These are phyloP conservation scores for Gynandropsis gynandra DNA, from an alignment of 345 rosid species.

Conservation along the genomic window DNA sequence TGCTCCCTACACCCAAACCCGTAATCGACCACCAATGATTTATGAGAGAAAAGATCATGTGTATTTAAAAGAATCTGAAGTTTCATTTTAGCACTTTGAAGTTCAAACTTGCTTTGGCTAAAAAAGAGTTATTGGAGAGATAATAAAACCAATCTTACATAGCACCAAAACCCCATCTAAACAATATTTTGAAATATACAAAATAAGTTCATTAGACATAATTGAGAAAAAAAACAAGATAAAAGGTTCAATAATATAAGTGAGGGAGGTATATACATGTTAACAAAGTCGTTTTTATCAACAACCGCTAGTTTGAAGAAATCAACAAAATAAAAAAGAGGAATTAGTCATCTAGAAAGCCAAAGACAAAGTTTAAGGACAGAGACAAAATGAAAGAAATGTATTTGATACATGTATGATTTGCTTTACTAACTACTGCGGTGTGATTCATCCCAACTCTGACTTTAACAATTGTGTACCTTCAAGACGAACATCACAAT, in stretches of 20 bases:
- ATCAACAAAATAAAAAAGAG: constrained; percentile 9
- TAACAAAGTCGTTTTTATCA: constrained; percentile 77
- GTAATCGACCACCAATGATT: constrained; percentile 22
- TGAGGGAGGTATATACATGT: constrained; percentile 59
- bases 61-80: too few species aligned
- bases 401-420: constrained; percentile 82
- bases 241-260: background rate
- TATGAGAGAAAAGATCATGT: too few species aligned
- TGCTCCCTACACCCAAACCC: constrained; percentile 99
- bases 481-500: constrained; percentile 23
- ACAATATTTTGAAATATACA: constrained; percentile 19
- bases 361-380: background rate
- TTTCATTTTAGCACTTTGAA: background rate
- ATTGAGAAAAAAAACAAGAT: background rate
- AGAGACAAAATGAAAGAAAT: background rate
- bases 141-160: constrained; percentile 84
- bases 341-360: constrained; percentile 1
- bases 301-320: constrained; percentile 65
- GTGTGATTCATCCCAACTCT: constrained; percentile 79
- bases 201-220: constrained; percentile 1
- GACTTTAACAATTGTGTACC: constrained; percentile 69
- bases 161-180: constrained; percentile 98
- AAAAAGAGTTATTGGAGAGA: background rate
- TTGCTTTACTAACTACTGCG: constrained; percentile 70
- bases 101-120: too few species aligned